Evolutionary conservation across 805 yeast genomes (phyloP), one percentile per base, ranked within the genome.

Genomic region (Saccharomycopsis javanensis): DNA sequence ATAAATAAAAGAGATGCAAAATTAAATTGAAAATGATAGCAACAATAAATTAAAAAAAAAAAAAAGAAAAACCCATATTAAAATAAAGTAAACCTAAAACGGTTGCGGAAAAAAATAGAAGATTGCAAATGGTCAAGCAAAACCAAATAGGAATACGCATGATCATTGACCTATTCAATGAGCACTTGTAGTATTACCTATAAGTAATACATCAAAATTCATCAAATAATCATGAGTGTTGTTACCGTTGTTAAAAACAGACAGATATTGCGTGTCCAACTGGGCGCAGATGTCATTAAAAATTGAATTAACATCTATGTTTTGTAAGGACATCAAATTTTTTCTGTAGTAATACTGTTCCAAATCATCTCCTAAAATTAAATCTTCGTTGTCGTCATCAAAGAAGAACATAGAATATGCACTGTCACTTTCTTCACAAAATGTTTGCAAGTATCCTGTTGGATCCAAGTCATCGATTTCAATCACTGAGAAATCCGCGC

Each of bases 291-390:
- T 31, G 16, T 55, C 31, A 6, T 28, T 28, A 52, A 42, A 42
- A 20, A 42, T 25, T 16, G 48, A 42, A 7, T 25, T 13, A 27
- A 42, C 13, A 5, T 42, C 48, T 8, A 42, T 42, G 28, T 13
- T 42, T 10, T 42, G 48, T 4, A 42, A 25, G 10, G 48, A 8
- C n/a, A n/a, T n/a, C 28, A 42, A 20, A n/a, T 42, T 20, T 55
- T 55, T 58, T 33, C 55, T 51, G 48, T 56, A 51, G 16, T 50
- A 55, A 25, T 48, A 60, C 46, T 52, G 60, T 46, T 60, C 61
- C 25, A 60, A 60, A 28, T 60, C 62, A 37, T 57, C 62, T 25
- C 62, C 62, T 5, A 48, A 13, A 3, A 46, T n/a, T 16, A 59
- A 50, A 1, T 48, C 60, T 25, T 35, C 53, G 13, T 55, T 54